These are phyloP conservation scores for Piper longum DNA, from an alignment of 164 flowering plant species.

Conservation along the genomic window DNA sequence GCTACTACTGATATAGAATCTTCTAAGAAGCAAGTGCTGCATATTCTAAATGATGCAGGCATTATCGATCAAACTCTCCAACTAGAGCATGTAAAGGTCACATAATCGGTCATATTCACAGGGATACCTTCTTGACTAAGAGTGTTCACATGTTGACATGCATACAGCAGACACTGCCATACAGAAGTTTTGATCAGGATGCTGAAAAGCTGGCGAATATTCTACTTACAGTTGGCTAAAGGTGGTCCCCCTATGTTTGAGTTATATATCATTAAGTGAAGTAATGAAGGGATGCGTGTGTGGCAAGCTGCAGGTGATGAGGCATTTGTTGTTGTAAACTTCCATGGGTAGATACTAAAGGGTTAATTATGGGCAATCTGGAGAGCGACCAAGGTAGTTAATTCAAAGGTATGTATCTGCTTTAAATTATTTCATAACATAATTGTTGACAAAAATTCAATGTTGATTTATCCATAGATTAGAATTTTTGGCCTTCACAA, in stretches of 20 bases:
- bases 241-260: neutral
- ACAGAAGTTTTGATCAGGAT: neutral
- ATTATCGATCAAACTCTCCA: slow-evolving; percentile 75
- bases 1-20: slow-evolving; percentile 40
- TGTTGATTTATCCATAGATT: too few species aligned
- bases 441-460: too few species aligned
- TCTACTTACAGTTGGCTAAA: neutral
- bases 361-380: neutral
- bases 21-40: slow-evolving; percentile 33
- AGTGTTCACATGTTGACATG: neutral
- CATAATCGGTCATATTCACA: slow-evolving; percentile 2
- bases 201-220: neutral
- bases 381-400: neutral
- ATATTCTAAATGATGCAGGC: slow-evolving; percentile 48
- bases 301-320: neutral
- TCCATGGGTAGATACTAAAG: neutral
- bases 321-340: neutral
- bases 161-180: neutral
- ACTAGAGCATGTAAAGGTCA: slow-evolving; percentile 36
- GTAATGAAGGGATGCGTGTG: neutral
- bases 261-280: neutral
- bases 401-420: neutral
- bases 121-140: neutral
- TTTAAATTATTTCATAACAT: too few species aligned
- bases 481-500: too few species aligned